Evolutionary conservation across 495 filamentous ascomycete species (phyloP).

Genomic region (Neurospora tetrasperma): DNA sequence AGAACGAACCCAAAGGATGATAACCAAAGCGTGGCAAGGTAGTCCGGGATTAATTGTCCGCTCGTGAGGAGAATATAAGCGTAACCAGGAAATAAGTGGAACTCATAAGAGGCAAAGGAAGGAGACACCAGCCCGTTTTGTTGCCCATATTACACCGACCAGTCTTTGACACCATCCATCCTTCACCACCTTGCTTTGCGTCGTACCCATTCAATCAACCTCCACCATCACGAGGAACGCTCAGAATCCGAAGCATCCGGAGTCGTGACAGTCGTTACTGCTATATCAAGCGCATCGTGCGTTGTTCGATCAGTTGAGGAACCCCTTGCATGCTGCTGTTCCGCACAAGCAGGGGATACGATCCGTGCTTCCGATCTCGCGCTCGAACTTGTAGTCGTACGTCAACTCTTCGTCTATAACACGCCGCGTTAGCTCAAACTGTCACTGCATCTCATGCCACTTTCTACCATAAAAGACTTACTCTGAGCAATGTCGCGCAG

Average conservation of each 20-base stretch:
- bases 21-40: background rate
- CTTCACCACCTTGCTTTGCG: background rate
- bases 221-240: background rate
- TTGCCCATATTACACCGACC: background rate
- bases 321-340: slow-evolving; percentile 91
- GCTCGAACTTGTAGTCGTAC: slow-evolving; percentile 99
- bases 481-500: slow-evolving; percentile 87
- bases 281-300: background rate
- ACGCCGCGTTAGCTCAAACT: slow-evolving; percentile 33
- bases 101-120: background rate
- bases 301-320: slow-evolving; percentile 66
- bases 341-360: slow-evolving; percentile 96
- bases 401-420: slow-evolving; percentile 88
- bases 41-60: background rate
- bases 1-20: background rate
- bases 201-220: background rate
- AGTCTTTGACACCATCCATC: background rate
- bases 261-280: background rate
- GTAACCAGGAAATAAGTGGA: background rate
- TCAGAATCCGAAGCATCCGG: background rate
- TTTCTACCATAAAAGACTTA: slow-evolving; percentile 39
- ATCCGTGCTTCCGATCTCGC: slow-evolving; percentile 87
- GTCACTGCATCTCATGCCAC: background rate
- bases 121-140: background rate
- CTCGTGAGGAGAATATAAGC: background rate